Evolutionary conservation across 169 alveolate species (phyloP).

Genomic region (Babesia ovata): DNA sequence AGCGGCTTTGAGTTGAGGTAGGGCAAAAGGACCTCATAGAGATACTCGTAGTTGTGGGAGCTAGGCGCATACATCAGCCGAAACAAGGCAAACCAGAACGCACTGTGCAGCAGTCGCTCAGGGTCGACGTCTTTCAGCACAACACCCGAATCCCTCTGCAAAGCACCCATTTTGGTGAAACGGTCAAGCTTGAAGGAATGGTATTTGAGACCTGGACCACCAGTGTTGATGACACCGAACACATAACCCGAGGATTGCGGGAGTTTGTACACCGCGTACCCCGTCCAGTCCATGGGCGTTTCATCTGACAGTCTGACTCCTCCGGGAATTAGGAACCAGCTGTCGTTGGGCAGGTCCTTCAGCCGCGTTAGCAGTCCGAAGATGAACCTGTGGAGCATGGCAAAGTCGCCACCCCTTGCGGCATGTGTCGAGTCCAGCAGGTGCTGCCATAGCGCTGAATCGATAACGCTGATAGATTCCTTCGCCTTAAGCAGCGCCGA

Average conservation of each 20-base stretch:
- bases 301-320: constrained; percentile 52
- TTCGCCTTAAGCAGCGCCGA: constrained; percentile 49
- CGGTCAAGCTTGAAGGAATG: constrained; percentile 75
- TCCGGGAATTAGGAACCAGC: constrained; percentile 64
- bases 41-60: constrained; percentile 74
- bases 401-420: constrained; percentile 49
- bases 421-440: constrained; percentile 44
- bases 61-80: constrained; percentile 78
- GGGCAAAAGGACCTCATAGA: constrained; percentile 81
- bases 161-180: constrained; percentile 66
- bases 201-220: constrained; percentile 68
- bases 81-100: constrained; percentile 83
- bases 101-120: constrained; percentile 75
- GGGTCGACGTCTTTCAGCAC: constrained; percentile 74
- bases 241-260: constrained; percentile 33
- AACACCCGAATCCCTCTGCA: constrained; percentile 75
- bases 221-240: constrained; percentile 59
- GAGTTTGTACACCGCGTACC: constrained; percentile 50
- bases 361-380: constrained; percentile 55
- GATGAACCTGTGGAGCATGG: constrained; percentile 61
- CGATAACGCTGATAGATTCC: constrained; percentile 59
- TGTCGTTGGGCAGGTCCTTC: constrained; percentile 60
- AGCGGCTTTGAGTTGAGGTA: constrained; percentile 76
- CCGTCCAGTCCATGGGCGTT: constrained; percentile 58
- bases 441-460: constrained; percentile 61